Evolutionary conservation across 768 basidiomycete species (phyloP), one percentile per base, ranked within the genome.

Genomic region (Lepiota brunneoincarnata): DNA sequence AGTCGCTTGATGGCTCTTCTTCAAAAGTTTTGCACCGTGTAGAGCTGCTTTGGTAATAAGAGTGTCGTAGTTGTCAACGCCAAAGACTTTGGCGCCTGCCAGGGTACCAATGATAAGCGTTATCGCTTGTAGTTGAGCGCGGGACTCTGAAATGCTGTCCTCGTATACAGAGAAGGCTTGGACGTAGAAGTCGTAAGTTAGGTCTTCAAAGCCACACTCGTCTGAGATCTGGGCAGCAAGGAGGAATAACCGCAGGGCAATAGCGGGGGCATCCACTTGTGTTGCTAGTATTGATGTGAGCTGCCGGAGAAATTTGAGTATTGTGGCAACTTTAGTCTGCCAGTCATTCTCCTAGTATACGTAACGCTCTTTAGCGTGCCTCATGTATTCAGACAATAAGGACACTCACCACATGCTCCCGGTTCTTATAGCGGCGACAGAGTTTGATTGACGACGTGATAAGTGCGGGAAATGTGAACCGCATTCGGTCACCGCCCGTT

Each of bases 141-240:
- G 83, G 31, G 90, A 92, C 66, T 99, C 97, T 41, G 91, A 94
- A 46, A 99, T 98, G 62, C 83, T 88, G 68, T 99, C 97, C 67
- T 99, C 97, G 71, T 99, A 98, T 11, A 98, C 93, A 23, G 88
- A 93, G 69, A 99, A 98, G 0, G 95, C 93, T 67, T 98, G 94
- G 12, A 98, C 97, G 64, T 95, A 98, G 61, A 98, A 86, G 67
- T 99, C 96, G 67, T 99, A 99, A 14, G 93, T 86, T 55, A 98
- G 83, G 67, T 98, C 95, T 69, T 97, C 95, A 61, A 98, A 92
- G 0, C 86, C 91, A 55, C 92, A 93, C 66, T 96, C 93, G 63
- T 97, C 96, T 0, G 96, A 84, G 24, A 97, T 89, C 68, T 98
- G 93, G 0, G 97, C 94, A 0, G 96, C 89, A 58, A 98, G 87